These are phyloP conservation scores for Suhomyces xylopsoci DNA, from an alignment of 805 yeast species.

Conservation along the genomic window DNA sequence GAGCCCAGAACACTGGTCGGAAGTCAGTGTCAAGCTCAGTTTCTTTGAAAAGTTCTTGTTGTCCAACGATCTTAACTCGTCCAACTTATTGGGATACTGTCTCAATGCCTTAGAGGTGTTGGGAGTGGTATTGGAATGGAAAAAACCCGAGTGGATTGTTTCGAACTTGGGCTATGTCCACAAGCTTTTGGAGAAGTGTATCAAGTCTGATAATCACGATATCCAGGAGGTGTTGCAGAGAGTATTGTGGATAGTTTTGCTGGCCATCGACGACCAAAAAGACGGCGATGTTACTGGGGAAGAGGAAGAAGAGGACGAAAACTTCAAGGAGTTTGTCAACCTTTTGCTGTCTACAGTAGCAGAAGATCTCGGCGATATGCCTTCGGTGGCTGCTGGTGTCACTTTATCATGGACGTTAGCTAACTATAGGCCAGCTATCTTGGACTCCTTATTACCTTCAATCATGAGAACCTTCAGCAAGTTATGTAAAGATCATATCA, in stretches of 20 bases:
- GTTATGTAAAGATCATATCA: constrained; percentile 81
- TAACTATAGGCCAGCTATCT: constrained; percentile 63
- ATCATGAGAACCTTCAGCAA: constrained; percentile 87
- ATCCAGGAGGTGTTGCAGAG: constrained; percentile 81
- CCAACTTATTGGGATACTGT: constrained; percentile 71
- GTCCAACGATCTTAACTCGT: constrained; percentile 69
- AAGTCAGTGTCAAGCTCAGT: constrained; percentile 78
- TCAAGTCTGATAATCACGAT: constrained; percentile 80
- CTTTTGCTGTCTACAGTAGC: constrained; percentile 65
- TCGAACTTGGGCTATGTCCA: constrained; percentile 68
- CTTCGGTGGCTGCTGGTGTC: constrained; percentile 84
- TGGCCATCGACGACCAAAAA: constrained; percentile 54
- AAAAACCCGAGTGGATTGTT: constrained; percentile 73
- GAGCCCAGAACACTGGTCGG: constrained; percentile 78
- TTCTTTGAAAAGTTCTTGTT: constrained; percentile 87
- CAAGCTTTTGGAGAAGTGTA: constrained; percentile 71
- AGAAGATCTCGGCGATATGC: constrained; percentile 72
- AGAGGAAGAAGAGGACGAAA: constrained; percentile 51
- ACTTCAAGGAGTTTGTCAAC: constrained; percentile 57
- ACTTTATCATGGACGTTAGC: constrained; percentile 80
- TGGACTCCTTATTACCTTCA: constrained; percentile 72
- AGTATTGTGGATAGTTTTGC: constrained; percentile 65
- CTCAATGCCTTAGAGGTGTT: constrained; percentile 89
- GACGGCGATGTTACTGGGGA: constrained; percentile 24
- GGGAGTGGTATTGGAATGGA: constrained; percentile 77